Evolutionary conservation across 2,329 filamentous ascomycete species (phyloP), one percentile per base, ranked within the genome.

Genomic region (Lojkania enalia): DNA sequence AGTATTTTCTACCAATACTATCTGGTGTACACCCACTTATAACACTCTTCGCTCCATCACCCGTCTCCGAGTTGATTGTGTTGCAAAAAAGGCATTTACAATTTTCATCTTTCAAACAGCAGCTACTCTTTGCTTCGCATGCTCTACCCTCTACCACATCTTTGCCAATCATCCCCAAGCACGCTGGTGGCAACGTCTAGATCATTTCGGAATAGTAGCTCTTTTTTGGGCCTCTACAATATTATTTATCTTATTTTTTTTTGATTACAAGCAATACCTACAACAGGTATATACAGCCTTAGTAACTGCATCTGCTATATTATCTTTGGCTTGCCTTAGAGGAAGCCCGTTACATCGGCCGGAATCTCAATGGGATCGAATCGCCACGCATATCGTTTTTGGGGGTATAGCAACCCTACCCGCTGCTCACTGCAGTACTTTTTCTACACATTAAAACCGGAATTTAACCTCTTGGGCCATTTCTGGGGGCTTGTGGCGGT

Each of bases 61-160:
- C n/a, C n/a, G n/a, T n/a, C n/a, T n/a, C n/a, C n/a, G n/a, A 18
- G 23, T 15, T 6, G 15, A 6, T 20, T 19, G n/a, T 9, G 13
- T 19, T 16, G 15, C 12, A 12, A 5, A 19, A 19, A 18, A 32
- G n/a, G 18, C 15, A 5, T 6, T 19, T 5, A 15, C n/a, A 14
- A 32, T 46, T 3, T 14, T 46, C 27, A 14, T 39, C 18, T 46
- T 23, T 23, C 25, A 40, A 38, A 29, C 4, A 32, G 44, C 41
- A 32, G 41, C 23, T 32, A 23, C 29, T n/a, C 39, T 48, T 32
- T 51, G 37, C 33, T 51, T 51, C 38, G 33, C 40, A n/a, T 48
- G 27, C 44, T 51, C 29, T 12, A 45, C 44, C 32, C 44, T 48
- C 27, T 51, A 48, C 30, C 27, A 51, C 23, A 20, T 51, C 30